Evolutionary conservation across 192 early-diverging fungal species (phyloP).

Genomic region (Radiomyces spectabilis): DNA sequence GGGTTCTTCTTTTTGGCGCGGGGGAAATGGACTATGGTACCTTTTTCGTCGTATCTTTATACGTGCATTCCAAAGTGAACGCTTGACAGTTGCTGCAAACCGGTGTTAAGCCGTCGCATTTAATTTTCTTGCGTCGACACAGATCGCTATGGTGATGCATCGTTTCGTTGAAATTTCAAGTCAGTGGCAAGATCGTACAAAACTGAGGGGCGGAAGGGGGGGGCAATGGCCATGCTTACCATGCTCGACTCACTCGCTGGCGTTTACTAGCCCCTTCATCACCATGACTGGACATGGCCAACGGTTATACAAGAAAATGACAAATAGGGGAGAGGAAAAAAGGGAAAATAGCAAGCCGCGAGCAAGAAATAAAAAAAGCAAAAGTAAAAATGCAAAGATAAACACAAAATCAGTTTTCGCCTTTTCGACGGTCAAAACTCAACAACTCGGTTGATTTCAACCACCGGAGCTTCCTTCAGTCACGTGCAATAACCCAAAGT

Average conservation of each 20-base stretch:
- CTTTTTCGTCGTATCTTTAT: constrained; percentile 45
- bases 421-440: no score
- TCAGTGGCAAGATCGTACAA: not conserved
- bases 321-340: not conserved
- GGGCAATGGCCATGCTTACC: constrained; percentile 5
- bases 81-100: constrained; percentile 68
- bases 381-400: no score
- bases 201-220: no score
- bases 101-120: constrained; percentile 69
- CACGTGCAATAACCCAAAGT: no score
- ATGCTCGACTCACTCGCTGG: constrained; percentile 32
- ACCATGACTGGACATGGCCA: constrained; percentile 2
- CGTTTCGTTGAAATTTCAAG: not conserved
- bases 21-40: constrained; percentile 6
- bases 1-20: not conserved
- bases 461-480: no score
- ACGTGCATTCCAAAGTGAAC: constrained; percentile 56
- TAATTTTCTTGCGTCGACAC: constrained; percentile 78
- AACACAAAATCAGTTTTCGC: no score
- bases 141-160: constrained; percentile 45
- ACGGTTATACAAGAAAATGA: not conserved
- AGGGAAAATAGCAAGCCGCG: no score
- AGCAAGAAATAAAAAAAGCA: no score
- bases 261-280: constrained; percentile 13
- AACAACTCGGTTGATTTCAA: no score